Conservation (phyloP, 2,329 filamentous ascomycete genomes). For the Paraconiothyrium sp. region DNA sequence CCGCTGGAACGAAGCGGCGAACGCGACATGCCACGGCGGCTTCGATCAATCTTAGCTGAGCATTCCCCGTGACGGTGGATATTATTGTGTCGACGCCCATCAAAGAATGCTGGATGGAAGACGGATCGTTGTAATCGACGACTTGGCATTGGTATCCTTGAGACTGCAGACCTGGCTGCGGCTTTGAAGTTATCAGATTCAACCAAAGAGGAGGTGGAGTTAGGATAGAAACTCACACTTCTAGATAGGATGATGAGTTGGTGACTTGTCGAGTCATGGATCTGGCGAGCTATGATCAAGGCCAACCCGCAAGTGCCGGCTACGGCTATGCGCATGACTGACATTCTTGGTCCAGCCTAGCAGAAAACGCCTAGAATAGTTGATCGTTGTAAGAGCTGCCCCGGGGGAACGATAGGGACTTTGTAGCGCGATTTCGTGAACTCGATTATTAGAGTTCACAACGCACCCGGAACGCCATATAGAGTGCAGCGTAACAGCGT, state of each 20-base stretch:
- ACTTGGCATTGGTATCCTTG: slow-evolving; percentile 72
- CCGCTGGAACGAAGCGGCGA: slow-evolving; percentile 75
- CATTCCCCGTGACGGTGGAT: slow-evolving; percentile 73
- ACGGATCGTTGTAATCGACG: slow-evolving; percentile 71
- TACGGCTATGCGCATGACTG: slow-evolving; percentile 69
- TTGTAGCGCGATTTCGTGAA: neutral
- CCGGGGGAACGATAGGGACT: too few species aligned
- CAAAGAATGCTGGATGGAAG: slow-evolving; percentile 71
- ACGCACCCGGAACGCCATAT: neutral
- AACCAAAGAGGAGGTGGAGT: neutral
- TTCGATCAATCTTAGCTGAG: slow-evolving; percentile 76
- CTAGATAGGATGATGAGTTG: slow-evolving; percentile 76
- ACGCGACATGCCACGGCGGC: slow-evolving; percentile 73
- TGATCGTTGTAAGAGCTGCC: neutral
- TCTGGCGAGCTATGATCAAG: slow-evolving; percentile 65
- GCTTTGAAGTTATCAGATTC: slow-evolving; percentile 50
- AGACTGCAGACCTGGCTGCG: slow-evolving; percentile 63
- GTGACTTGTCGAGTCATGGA: slow-evolving; percentile 70
- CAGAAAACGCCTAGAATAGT: neutral
- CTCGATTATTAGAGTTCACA: too few species aligned
- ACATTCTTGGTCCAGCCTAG: slow-evolving; percentile 18
- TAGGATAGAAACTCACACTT: slow-evolving; percentile 57
- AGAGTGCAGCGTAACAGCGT: slow-evolving; percentile 10
- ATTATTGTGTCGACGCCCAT: slow-evolving; percentile 78
- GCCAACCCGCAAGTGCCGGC: slow-evolving; percentile 70